These are phyloP conservation scores for Blastobotrys raffinosifermentans DNA, from an alignment of 1,139 yeast species.

Conservation along the genomic window DNA sequence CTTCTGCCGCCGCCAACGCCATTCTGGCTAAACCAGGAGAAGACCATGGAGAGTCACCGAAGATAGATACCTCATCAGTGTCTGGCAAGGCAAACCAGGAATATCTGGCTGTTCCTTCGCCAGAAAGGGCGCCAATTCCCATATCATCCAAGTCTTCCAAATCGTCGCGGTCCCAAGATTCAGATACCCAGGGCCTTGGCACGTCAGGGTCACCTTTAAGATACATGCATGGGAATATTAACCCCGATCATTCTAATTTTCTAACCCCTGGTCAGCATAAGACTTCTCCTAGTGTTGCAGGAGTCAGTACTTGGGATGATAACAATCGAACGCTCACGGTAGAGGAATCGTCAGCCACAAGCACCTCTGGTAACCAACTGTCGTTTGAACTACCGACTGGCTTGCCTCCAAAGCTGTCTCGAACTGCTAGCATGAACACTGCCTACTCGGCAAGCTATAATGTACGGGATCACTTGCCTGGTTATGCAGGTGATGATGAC, in stretches of 20 bases:
- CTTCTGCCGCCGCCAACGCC: constrained; percentile 25
- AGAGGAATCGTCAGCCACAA: too few species aligned
- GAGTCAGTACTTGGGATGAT: constrained; percentile 10
- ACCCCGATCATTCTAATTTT: background rate
- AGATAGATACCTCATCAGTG: too few species aligned
- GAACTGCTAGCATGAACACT: constrained; percentile 22
- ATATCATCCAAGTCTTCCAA: too few species aligned
- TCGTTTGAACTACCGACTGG: constrained; percentile 3
- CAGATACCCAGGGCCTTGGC: too few species aligned
- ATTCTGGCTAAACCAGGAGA: constrained; percentile 19
- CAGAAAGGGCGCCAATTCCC: too few species aligned
- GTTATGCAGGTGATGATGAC: constrained; percentile 25
- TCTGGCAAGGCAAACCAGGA: too few species aligned
- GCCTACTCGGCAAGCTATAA: constrained; percentile 17
- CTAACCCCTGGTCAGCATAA: constrained; percentile 9
- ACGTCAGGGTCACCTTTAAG: too few species aligned
- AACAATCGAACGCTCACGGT: too few species aligned
- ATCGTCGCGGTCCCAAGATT: too few species aligned
- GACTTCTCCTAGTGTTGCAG: constrained; percentile 16
- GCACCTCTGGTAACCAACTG: background rate
- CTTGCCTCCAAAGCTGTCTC: constrained; percentile 16
- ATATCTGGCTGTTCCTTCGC: too few species aligned
- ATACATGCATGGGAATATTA: background rate
- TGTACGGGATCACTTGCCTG: constrained; percentile 25
- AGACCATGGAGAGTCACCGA: background rate